Conservation (phyloP, 495 filamentous ascomycete genomes). For the Parachaetomium inaequale region DNA sequence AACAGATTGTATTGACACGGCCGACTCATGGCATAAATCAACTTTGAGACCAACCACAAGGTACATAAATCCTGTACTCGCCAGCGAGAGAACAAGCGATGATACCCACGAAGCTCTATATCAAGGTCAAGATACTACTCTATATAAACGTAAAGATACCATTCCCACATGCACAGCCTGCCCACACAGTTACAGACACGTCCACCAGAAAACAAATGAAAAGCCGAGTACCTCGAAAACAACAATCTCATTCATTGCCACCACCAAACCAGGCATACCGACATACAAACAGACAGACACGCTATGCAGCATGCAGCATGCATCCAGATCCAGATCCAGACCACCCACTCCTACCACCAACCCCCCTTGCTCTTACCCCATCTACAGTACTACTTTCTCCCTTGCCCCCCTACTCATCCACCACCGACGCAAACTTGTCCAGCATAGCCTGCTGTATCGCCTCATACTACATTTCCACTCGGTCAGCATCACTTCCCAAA, state of each 20-base stretch:
- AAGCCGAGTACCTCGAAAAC: neutral
- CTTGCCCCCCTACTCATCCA: slow-evolving; percentile 98
- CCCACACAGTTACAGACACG: neutral
- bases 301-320: slow-evolving; percentile 3
- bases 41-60: neutral
- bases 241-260: neutral
- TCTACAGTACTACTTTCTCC: slow-evolving; percentile 17
- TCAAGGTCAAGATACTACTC: too few relatives aligned
- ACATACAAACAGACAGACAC: slow-evolving; percentile 15
- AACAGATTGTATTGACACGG: neutral
- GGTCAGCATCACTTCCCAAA: neutral
- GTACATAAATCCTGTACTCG: neutral
- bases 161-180: neutral
- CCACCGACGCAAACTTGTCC: slow-evolving; percentile 91
- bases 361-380: neutral
- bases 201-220: neutral
- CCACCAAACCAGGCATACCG: neutral
- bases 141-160: neutral
- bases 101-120: neutral
- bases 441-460: slow-evolving; percentile 83
- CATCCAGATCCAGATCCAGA: slow-evolving; percentile 2
- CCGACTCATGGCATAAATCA: neutral
- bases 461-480: slow-evolving; percentile 67
- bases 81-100: neutral
- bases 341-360: neutral